Percentiles rank a stretch among this genome's conserved stretches.
These are phyloP conservation scores for Spizellomyces sp. DNA, from an alignment of 192 early-diverging fungal genomes.

Conservation along the genomic window DNA sequence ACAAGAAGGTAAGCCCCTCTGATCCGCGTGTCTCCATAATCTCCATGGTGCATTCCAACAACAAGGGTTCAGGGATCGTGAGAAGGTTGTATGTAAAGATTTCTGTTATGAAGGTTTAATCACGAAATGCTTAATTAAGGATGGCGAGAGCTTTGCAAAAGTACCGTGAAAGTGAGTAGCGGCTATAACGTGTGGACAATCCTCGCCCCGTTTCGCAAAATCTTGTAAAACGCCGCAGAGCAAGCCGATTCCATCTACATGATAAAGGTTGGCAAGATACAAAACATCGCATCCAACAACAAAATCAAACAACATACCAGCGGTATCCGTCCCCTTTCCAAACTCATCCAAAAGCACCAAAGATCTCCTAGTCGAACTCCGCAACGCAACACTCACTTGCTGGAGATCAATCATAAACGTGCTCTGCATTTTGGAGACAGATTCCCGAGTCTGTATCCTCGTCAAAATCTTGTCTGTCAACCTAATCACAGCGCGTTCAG, in stretches of 20 bases:
- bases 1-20: constrained; percentile 63
- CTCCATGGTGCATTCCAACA: constrained; percentile 59
- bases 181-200: constrained; percentile 70
- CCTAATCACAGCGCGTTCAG: constrained; percentile 66
- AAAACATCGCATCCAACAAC: no score
- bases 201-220: constrained; percentile 45
- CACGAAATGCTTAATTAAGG: background rate
- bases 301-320: constrained; percentile 35
- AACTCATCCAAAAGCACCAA: constrained; percentile 81
- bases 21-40: constrained; percentile 37
- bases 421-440: constrained; percentile 67
- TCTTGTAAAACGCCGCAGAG: constrained; percentile 71
- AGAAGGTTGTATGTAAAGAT: constrained; percentile 54
- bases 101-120: constrained; percentile 30
- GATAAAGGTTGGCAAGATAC: background rate
- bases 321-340: constrained; percentile 74
- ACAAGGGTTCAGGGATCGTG: constrained; percentile 39
- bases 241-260: constrained; percentile 74
- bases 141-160: constrained; percentile 6
- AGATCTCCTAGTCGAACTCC: constrained; percentile 52
- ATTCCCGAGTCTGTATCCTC: constrained; percentile 69
- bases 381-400: constrained; percentile 58
- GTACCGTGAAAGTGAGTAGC: constrained; percentile 91
- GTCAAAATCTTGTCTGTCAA: constrained; percentile 81
- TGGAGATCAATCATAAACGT: constrained; percentile 75